A percentile compares a stretch with the other conserved stretches of the same genome.
phyloP scores from a whole-genome alignment of 441 rosid species.

The Metrosideros polymorpha region DNA sequence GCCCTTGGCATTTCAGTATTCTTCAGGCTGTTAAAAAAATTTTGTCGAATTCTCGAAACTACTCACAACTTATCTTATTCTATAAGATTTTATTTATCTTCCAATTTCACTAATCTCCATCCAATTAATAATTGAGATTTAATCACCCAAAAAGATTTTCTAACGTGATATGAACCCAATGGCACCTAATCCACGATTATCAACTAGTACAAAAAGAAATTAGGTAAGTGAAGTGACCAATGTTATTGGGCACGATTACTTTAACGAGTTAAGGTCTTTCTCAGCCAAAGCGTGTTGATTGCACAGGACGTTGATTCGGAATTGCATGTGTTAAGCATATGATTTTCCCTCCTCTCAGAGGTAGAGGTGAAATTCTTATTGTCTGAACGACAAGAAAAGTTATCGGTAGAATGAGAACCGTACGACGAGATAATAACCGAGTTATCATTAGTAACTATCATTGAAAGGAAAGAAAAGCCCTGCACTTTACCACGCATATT shows the following conservation, averaged over 20 bases:
- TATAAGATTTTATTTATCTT: not conserved
- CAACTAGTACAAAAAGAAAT: not conserved
- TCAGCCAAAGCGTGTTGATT: not conserved
- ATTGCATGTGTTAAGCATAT: not conserved
- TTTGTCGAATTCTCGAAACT: not conserved
- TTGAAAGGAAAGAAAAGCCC: not conserved
- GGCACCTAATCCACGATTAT: not conserved
- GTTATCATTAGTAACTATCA: not conserved
- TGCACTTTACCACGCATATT: constrained; percentile 72
- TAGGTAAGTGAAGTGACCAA: not conserved
- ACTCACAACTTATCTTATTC: not conserved
- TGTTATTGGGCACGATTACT: not conserved
- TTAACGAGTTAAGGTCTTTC: not conserved
- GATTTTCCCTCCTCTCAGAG: not conserved
- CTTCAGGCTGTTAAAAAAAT: not conserved
- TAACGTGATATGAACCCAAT: not conserved
- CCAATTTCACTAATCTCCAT: not conserved
- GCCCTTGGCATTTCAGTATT: not conserved
- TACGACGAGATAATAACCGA: not conserved
- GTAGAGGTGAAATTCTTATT: not conserved
- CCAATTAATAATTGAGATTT: not conserved
- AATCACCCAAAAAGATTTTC: not conserved
- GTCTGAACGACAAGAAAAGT: not conserved
- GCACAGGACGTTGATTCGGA: not conserved
- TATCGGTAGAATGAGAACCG: not conserved